Base-by-base conservation (phyloP, 1,139 yeast species). In the Debaryomycetaceae sp. region DNA sequence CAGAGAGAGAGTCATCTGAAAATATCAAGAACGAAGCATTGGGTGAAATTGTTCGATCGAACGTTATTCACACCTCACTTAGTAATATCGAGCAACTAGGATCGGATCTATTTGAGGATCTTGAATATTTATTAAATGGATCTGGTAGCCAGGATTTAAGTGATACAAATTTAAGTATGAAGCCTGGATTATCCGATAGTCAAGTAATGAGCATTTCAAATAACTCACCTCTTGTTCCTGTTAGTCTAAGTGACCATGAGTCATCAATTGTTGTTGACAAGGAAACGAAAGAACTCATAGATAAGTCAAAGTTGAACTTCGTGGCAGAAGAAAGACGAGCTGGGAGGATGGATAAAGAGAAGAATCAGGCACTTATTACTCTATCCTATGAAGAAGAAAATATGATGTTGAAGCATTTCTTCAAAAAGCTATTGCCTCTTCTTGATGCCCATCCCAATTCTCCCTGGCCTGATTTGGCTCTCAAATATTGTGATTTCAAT, bases 391-490 rank as follows among this genome's bases (percentile, higher is more conserved):
- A 60, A 22, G 80, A 77, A 44, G 82, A 77, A 45, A 74, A 54
- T 42, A 67, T 65, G 61, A 71, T 76, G 65, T 51, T 77, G 42
- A 71, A 68, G 41, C 81, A 77, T 52, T 77, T 76, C 49, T 77
- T 77, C 53, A 70, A 73, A 46, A 71, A 73, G 45, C 59, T 77
- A 24, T 53, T 77, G 3, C 80, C 78, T 1, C 50, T 77, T 30
- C 51, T 77, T 17, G 82, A 77, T 54, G 79, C 79, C 0, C 81
- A 75, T 50, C 81, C 81, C 0, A 72, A 73, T 35, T 65, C 79
- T 0, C 81, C 81, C 2, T 75, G 81, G 81, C 82, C 82, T 0
- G 77, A 75, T 41, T 53, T 77, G 38, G 79, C 80, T 24, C 57
- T 77, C 43, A 69, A 72, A 39, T 75, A 77, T 48, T 77, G 81